Evolutionary conservation across 176 grass and related monocot genomes (phyloP).

Genomic region (Pharus latifolius): DNA sequence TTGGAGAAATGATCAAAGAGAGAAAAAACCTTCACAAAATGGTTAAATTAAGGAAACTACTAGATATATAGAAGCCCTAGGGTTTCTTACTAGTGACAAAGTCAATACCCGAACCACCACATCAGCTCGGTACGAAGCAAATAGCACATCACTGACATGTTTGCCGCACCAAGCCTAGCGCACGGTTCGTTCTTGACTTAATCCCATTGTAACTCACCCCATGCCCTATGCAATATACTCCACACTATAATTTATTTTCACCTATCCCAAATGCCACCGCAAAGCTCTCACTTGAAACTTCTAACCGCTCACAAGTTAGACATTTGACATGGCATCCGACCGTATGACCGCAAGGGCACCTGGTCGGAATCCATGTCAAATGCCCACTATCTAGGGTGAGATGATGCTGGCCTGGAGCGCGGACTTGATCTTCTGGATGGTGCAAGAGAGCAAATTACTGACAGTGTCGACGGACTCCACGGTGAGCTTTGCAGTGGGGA

Average conservation of each 20-base stretch:
- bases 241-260: constrained; percentile 24
- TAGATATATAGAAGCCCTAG: constrained; percentile 16
- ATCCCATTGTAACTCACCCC: constrained; percentile 23
- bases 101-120: constrained; percentile 93
- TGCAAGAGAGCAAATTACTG: constrained; percentile 59
- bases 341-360: no score
- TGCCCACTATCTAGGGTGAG: constrained; percentile 33
- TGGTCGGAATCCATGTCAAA: constrained; percentile 43
- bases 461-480: constrained; percentile 60
- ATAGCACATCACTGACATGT: not conserved
- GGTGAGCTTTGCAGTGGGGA: constrained; percentile 60
- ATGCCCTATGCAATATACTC: constrained; percentile 22
- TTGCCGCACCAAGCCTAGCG: constrained; percentile 4
- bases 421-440: constrained; percentile 74
- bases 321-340: constrained; percentile 43
- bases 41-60: constrained; percentile 10
- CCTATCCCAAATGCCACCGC: no score
- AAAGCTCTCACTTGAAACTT: not conserved
- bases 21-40: constrained; percentile 15
- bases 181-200: constrained; percentile 86
- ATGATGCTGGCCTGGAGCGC: constrained; percentile 38
- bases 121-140: constrained; percentile 15
- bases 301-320: not conserved
- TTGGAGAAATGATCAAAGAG: not conserved
- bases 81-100: constrained; percentile 30